phyloP scores from a whole-genome alignment of 257 asterid species.

The Catharanthus roseus region DNA sequence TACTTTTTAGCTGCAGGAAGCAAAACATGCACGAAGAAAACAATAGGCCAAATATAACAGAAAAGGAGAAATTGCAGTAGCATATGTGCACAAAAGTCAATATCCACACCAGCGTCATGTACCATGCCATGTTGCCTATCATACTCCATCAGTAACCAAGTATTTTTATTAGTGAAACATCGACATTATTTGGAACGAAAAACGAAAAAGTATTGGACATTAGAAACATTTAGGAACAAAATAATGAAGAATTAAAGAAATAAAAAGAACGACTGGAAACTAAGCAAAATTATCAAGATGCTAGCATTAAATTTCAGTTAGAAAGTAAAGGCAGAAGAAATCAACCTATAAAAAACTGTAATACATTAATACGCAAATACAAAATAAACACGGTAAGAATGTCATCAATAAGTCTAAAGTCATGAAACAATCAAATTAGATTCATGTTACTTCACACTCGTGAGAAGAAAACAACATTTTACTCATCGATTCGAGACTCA shows the following conservation, averaged over 20 bases:
- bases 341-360: neutral
- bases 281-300: neutral
- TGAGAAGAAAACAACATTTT: neutral
- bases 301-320: neutral
- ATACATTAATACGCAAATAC: neutral
- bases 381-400: neutral
- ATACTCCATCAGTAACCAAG: neutral
- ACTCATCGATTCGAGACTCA: neutral
- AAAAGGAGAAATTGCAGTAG: neutral
- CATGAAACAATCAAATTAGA: neutral
- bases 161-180: neutral
- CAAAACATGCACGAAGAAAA: neutral
- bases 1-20: constrained; percentile 13
- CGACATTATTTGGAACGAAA: neutral
- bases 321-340: neutral
- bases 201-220: too few species aligned
- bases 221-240: neutral
- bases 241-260: neutral
- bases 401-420: neutral
- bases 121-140: neutral
- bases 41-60: neutral
- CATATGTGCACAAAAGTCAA: neutral
- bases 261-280: neutral
- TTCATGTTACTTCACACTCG: neutral
- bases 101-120: neutral